Base-by-base conservation (phyloP, 352 stramenopile genomes). In the Globisporangium megalacanthum region DNA sequence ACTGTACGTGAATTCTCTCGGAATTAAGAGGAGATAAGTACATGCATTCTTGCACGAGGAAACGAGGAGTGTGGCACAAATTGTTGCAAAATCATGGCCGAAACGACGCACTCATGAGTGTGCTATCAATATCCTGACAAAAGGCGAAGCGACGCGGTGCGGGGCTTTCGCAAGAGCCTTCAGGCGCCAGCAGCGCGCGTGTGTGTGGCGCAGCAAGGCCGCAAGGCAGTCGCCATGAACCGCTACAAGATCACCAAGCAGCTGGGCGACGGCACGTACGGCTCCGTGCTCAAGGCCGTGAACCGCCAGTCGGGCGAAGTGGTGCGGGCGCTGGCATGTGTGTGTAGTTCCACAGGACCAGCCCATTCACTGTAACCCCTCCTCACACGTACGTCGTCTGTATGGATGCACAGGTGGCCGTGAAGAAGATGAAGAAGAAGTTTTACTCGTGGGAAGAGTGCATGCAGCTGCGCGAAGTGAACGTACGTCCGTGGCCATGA, bases 351-450 rank as follows among this genome's bases (percentile, higher is more conserved):
- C 14, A 39, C 50, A 48, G 17, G 36, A 9, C 35, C 2, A 39
- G 8, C 35, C 3, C 6, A 39, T 29, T 1, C 35, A 5, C 35
- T 5, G 10, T 5, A 39, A 13, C 2, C 35, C 35, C 35, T 39
- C 7, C 35, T 39, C 7, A 39, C 10, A 13, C 35, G 10, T 39
- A 29, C 4, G 25, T 29, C 25, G 33, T 33, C 19, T 33, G 39
- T 54, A 33, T 10, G 6, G 14, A 17, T 41, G 25, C 25, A 20
- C 59, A 97, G 81, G 91, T 97, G 14, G 95, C 95, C 3, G 85
- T 99, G 51, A 98, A 99, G 69, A 97, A 96, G 65, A 98, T 98
- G 90, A 98, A 98, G 73, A 98, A 97, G 77, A 97, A 97, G 61
- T 98, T 98, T 72, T 96, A 95, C 69, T 97, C 80, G 53, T 96